phyloP scores from a whole-genome alignment of 1,284 basidiomycete species.

The Agaricales sp. region DNA sequence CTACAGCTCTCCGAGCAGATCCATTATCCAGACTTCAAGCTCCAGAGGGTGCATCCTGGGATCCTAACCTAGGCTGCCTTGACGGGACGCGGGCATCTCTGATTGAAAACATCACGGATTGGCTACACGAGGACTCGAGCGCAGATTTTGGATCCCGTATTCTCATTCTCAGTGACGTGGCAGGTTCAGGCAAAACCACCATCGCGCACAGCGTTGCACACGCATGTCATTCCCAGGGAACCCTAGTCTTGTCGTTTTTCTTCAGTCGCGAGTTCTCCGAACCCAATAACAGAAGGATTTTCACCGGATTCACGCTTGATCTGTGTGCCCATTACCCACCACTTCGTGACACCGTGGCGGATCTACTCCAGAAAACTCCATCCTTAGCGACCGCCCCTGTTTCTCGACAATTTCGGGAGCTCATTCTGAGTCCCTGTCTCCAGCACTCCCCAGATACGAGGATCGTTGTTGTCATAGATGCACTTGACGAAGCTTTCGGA shows the following conservation, averaged over 20 bases:
- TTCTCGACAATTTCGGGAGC: not conserved
- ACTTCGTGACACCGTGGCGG: not conserved
- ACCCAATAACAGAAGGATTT: not conserved
- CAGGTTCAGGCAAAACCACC: not conserved
- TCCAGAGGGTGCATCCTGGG: not conserved
- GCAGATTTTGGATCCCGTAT: not conserved
- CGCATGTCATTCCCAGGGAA: not conserved
- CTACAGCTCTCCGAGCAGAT: no score
- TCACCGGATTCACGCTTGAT: not conserved
- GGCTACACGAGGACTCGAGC: slow-evolving; percentile 6
- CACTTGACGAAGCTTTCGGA: not conserved
- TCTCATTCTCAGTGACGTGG: not conserved
- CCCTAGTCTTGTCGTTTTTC: not conserved
- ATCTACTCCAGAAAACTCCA: not conserved
- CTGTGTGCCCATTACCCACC: not conserved
- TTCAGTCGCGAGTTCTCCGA: slow-evolving; percentile 1
- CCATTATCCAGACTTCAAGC: not conserved
- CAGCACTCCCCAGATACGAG: slow-evolving; percentile 13
- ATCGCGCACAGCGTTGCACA: not conserved
- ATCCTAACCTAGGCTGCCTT: slow-evolving; percentile 7
- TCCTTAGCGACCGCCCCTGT: not conserved
- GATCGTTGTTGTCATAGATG: slow-evolving; percentile 10
- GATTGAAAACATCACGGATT: slow-evolving; percentile 9
- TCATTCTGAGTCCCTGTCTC: slow-evolving; percentile 8
- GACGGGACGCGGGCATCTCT: slow-evolving; percentile 10